Base-by-base conservation (phyloP, 75 land plant genomes). In the Selaginella tamariscina region DNA sequence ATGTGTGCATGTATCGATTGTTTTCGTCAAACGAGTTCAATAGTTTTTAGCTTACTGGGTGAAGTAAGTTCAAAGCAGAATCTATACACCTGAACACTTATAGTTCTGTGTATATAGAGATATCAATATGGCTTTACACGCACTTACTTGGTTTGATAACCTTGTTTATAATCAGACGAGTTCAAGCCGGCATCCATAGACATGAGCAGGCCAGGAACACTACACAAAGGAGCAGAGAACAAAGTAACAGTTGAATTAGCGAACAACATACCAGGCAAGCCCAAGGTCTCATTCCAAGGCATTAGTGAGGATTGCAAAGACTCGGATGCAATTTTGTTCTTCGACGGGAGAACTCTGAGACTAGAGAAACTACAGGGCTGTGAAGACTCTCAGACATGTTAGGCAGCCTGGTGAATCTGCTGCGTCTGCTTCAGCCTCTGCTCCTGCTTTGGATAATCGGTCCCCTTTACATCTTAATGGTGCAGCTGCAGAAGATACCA, bases 131-230 rank as follows among this genome's bases (percentile, higher is more conserved):
- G 31, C 13, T 33, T 21, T 30, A 11, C 22, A 21, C 0, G 1
- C 54, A 32, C 65, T 64, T 22, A 0, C 73, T 31, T 28, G 22
- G 22, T 30, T 32, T 57, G 68, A 5, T 39, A 5, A 5, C 49
- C 15, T 39, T 39, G 49, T 15, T 15, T 39, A 15, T 39, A 15
- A 15, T 30, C 72, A 92, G 98, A 93, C 83, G 98, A 89, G 70
- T 93, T 93, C 63, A 93, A 93, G 70, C 98, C 98, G 0, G 98
- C 98, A 0, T 93, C 98, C 0, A 89, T 93, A 56, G 98, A 93
- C 57, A 88, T 81, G 64, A 83, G 54, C 28, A 79, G 82, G 56
- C 78, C 84, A 22, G 98, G 98, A 2, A 71, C 78, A 1, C 75
- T 89, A 15, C 82, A 81, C 56, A 93, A 93, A 73, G 81, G 70